Percentiles rank a stretch among this genome's conserved stretches.
Conservation (phyloP, 2,329 filamentous ascomycete species). For the Pezicula radicicola region DNA sequence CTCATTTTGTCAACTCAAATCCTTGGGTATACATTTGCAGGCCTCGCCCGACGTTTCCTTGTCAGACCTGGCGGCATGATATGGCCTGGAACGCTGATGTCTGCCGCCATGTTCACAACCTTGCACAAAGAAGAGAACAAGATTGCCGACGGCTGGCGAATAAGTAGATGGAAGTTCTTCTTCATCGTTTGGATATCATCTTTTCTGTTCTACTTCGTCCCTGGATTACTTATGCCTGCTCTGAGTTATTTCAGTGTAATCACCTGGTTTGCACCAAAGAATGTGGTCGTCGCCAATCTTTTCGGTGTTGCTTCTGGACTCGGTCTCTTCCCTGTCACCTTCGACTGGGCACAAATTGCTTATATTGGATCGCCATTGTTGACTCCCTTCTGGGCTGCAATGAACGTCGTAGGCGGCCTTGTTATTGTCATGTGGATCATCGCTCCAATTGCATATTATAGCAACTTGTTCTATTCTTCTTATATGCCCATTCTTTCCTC, state of each 20-base stretch:
- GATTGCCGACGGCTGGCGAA: constrained; percentile 76
- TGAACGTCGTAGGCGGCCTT: constrained; percentile 79
- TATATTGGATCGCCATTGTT: constrained; percentile 79
- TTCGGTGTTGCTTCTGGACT: constrained; percentile 85
- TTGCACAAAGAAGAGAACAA: constrained; percentile 83
- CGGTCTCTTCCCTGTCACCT: constrained; percentile 80
- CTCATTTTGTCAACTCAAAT: constrained; percentile 85
- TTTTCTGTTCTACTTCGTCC: constrained; percentile 82
- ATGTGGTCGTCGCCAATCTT: constrained; percentile 80
- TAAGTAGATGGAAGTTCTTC: constrained; percentile 84
- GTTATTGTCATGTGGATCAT: constrained; percentile 83
- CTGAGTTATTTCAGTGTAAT: constrained; percentile 87
- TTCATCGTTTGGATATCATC: constrained; percentile 67
- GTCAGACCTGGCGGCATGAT: constrained; percentile 88
- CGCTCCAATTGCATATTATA: constrained; percentile 77
- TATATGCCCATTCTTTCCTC: constrained; percentile 86
- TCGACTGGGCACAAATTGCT: constrained; percentile 89
- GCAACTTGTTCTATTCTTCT: constrained; percentile 74
- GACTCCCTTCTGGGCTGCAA: constrained; percentile 81
- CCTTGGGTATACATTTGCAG: constrained; percentile 82
- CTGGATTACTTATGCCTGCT: constrained; percentile 77
- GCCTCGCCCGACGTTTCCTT: constrained; percentile 75
- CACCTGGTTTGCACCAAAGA: constrained; percentile 85
- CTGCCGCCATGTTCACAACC: constrained; percentile 84
- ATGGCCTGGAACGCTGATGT: constrained; percentile 86